A percentile compares a stretch with the other conserved stretches of the same genome.
These are phyloP conservation scores for Oropetium thomaeum DNA, from an alignment of 176 grass and related monocot species.

Conservation along the genomic window DNA sequence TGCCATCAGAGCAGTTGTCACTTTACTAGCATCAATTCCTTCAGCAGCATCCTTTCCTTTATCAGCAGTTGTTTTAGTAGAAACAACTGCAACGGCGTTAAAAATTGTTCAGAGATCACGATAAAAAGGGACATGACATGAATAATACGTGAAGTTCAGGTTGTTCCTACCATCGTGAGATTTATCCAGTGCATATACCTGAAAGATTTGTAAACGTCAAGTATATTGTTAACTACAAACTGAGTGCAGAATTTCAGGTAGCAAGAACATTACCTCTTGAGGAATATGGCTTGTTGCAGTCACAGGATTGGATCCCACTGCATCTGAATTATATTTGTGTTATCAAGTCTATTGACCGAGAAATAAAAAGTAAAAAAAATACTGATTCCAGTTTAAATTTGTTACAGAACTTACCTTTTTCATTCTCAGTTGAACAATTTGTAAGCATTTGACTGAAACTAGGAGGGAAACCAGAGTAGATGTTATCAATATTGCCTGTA, in stretches of 20 bases:
- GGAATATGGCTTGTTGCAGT: slow-evolving; percentile 11
- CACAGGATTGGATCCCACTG: slow-evolving; percentile 13
- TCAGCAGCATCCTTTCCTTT: slow-evolving; percentile 15
- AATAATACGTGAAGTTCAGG: slow-evolving; percentile 6
- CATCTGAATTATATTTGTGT: slow-evolving; percentile 4
- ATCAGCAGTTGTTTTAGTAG: slow-evolving; percentile 1
- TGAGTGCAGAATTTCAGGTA: slow-evolving; percentile 12
- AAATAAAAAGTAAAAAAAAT: slow-evolving; percentile 15
- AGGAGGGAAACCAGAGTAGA: slow-evolving; percentile 42
- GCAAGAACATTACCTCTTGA: slow-evolving; percentile 35
- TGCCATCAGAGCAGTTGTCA: slow-evolving; percentile 41
- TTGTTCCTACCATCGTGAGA: slow-evolving; percentile 21
- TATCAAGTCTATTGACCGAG: not conserved
- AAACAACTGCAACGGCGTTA: slow-evolving; percentile 32
- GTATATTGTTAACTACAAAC: not conserved
- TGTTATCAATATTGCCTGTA: slow-evolving; percentile 28
- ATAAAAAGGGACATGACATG: not conserved
- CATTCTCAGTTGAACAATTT: slow-evolving; percentile 39
- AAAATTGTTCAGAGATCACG: slow-evolving; percentile 15
- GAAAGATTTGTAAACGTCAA: slow-evolving; percentile 27
- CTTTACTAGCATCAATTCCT: slow-evolving; percentile 26
- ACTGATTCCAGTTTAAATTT: not conserved
- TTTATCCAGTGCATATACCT: slow-evolving; percentile 34
- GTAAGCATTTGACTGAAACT: slow-evolving; percentile 58
- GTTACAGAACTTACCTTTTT: slow-evolving; percentile 27